Percentiles rank a stretch among this genome's conserved stretches.
Evolutionary conservation across 805 yeast species (phyloP).

Genomic region (Saccharomycopsis schoenii): DNA sequence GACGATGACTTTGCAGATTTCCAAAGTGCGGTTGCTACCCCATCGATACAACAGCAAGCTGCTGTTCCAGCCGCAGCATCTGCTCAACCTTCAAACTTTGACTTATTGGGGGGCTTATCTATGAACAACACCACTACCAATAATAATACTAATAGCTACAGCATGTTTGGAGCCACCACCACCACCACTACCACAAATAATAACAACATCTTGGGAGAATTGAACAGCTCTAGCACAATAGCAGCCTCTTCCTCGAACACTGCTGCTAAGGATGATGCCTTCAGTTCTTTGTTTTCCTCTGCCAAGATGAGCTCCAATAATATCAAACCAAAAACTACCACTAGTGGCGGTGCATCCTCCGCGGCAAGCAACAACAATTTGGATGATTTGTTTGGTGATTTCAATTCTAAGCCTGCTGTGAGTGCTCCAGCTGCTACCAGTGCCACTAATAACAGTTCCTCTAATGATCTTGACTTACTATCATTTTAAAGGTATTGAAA

Average conservation of each 20-base stretch:
- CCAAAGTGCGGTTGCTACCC: slow-evolving; percentile 40
- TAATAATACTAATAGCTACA: background rate
- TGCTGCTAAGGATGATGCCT: slow-evolving; percentile 42
- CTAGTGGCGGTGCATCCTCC: background rate
- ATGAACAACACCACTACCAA: background rate
- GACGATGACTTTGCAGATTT: slow-evolving; percentile 73
- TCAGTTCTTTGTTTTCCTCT: slow-evolving; percentile 55
- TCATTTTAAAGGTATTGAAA: slow-evolving; percentile 4
- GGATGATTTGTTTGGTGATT: slow-evolving; percentile 12
- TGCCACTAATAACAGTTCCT: background rate
- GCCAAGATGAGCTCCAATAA: slow-evolving; percentile 36
- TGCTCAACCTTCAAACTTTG: background rate
- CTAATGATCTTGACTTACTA: slow-evolving; percentile 14
- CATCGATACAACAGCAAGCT: background rate
- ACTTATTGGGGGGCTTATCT: slow-evolving; percentile 9
- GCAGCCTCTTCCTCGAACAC: background rate
- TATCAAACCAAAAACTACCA: background rate
- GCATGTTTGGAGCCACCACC: background rate
- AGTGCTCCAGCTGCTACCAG: background rate
- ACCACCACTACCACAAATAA: background rate
- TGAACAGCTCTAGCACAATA: background rate
- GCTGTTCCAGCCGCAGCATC: background rate
- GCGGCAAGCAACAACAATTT: background rate
- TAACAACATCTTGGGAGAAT: background rate
- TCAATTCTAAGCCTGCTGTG: slow-evolving; percentile 1